Conservation (phyloP, 2,329 filamentous ascomycete genomes). For the Myriangium duriaei region DNA sequence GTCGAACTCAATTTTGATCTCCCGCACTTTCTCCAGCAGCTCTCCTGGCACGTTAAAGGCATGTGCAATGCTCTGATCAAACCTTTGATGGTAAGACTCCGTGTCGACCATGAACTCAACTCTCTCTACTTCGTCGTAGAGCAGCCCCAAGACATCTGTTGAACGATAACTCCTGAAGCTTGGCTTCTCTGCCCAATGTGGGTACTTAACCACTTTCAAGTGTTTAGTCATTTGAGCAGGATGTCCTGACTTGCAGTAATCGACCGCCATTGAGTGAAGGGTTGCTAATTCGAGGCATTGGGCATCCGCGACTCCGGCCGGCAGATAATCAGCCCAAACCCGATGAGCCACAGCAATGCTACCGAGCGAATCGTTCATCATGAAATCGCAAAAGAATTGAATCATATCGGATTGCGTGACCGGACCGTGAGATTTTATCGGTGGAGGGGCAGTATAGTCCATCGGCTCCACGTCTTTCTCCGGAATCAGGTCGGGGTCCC, state of each 20-base stretch:
- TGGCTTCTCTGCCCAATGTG: constrained; percentile 76
- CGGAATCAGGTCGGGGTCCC: constrained; percentile 67
- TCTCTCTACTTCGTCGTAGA: constrained; percentile 65
- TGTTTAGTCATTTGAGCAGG: constrained; percentile 54
- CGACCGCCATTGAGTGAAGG: constrained; percentile 82
- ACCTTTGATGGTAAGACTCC: constrained; percentile 58
- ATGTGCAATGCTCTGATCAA: constrained; percentile 62
- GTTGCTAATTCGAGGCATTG: constrained; percentile 63
- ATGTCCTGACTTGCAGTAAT: constrained; percentile 83
- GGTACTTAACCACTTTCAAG: constrained; percentile 53
- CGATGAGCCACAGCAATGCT: constrained; percentile 74
- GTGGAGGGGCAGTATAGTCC: constrained; percentile 53
- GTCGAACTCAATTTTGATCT: constrained; percentile 70
- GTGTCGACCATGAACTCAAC: constrained; percentile 52
- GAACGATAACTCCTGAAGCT: constrained; percentile 50
- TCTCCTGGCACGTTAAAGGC: constrained; percentile 45
- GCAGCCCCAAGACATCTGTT: constrained; percentile 56
- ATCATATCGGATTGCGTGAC: constrained; percentile 64
- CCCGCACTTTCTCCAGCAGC: constrained; percentile 45
- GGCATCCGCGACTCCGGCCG: constrained; percentile 51
- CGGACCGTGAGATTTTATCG: constrained; percentile 43
- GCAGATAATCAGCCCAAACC: constrained; percentile 53
- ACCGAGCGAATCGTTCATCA: constrained; percentile 77
- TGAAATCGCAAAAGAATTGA: constrained; percentile 79
- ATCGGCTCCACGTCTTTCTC: constrained; percentile 66